Percentiles rank a stretch among this genome's conserved stretches.
Evolutionary conservation across 148 eudicot genomes (phyloP).

Genomic region (Rhododendron ovatum): DNA sequence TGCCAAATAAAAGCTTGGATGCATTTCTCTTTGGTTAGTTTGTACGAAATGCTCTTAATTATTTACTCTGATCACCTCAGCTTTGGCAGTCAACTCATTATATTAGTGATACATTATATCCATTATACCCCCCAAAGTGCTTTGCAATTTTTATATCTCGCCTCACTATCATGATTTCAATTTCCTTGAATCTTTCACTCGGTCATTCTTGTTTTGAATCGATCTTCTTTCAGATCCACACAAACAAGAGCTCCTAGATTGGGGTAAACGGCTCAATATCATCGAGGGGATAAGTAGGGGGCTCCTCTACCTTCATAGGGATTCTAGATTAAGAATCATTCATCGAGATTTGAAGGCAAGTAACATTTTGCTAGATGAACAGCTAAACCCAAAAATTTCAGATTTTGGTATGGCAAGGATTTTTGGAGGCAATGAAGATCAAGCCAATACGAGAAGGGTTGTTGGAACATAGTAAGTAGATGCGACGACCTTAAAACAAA

Average conservation of each 20-base stretch:
- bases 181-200: background rate
- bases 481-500: background rate
- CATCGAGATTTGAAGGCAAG: conserved; percentile 52
- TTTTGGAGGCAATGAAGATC: conserved; percentile 44
- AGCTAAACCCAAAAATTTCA: conserved; percentile 43
- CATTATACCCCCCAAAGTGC: background rate
- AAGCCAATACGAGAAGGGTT: conserved; percentile 48
- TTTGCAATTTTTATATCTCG: background rate
- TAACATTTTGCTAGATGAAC: conserved; percentile 44
- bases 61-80: background rate
- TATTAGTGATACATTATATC: background rate
- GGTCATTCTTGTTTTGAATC: background rate
- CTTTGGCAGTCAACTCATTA: background rate
- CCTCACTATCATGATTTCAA: background rate
- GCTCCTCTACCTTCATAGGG: conserved; percentile 55
- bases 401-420: conserved; percentile 63
- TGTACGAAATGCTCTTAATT: background rate
- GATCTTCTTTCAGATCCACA: conserved; percentile 7
- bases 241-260: conserved; percentile 26
- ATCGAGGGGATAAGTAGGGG: conserved; percentile 61
- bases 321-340: conserved; percentile 46
- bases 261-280: conserved; percentile 40
- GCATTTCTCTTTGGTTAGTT: conserved; percentile 43
- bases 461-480: conserved; percentile 67
- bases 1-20: conserved; percentile 35